Evolutionary conservation across 805 yeast genomes (phyloP), one percentile per base, ranked within the genome.

Genomic region (Brettanomyces naardenensis): DNA sequence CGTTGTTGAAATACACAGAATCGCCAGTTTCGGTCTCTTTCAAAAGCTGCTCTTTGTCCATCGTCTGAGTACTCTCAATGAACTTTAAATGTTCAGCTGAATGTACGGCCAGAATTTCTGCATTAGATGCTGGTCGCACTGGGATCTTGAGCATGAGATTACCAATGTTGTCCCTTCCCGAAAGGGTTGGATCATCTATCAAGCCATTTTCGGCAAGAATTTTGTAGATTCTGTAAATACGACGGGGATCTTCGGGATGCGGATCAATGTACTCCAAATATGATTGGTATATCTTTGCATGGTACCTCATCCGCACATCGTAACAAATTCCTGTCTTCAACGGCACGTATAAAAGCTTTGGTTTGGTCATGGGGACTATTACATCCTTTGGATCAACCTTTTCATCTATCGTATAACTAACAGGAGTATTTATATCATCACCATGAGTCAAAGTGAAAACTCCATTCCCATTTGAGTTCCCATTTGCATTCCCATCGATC

Each of bases 181-280:
- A 72, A 35, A 88, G 65, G 7, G 82, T 71, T 13, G 86, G 81
- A 54, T 90, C 97, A 27, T 66, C 73, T 39, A 92, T 80, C 13
- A 92, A 68, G 0, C 98, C 98, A 28, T 92, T 88, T 54, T 92
- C 97, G 0, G 96, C 97, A 31, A 92, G 69, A 30, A 84, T 82
- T 62, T 92, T 88, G 65, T 92, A 92, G 33, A 92, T 85, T 40
- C 97, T 72, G 61, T 89, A 92, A 27, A 90, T 89, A 48, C 99
- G 76, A 44, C 98, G 72, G 9, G 99, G 99, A 55, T 92, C 98
- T 58, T 92, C 99, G 4, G 99, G 99, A 56, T 92, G 99, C 2
- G 97, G 98, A 55, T 92, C 98, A 37, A 90, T 86, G 60, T 90
- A 90, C 58, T 90, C 96, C 51, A 76, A 84, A 48, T 90, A 86